phyloP scores from a whole-genome alignment of 108 stramenopile genomes.

The Pseudonitzschia pungens region DNA sequence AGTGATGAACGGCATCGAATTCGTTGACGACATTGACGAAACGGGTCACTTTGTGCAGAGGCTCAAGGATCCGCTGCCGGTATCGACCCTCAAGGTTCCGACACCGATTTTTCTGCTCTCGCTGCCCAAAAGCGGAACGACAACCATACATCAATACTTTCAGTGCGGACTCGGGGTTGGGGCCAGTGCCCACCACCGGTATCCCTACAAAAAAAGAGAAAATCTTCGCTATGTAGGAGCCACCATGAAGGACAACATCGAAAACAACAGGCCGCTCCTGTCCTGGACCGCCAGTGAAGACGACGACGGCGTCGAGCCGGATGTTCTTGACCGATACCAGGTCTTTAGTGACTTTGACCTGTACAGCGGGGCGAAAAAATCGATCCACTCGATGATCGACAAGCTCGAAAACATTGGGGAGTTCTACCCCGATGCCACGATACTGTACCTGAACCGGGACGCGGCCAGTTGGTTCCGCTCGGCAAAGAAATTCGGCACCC shows the following conservation, averaged over 20 bases:
- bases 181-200: neutral
- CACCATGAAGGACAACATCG: neutral
- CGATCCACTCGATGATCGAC: neutral
- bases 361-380: neutral
- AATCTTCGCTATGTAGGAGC: neutral
- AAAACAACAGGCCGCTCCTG: neutral
- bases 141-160: constrained; percentile 17
- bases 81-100: constrained; percentile 13
- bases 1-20: neutral
- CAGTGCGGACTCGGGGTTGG: constrained; percentile 18
- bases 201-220: neutral
- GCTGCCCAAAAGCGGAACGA: constrained; percentile 19
- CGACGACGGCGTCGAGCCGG: neutral
- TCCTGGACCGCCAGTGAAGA: neutral
- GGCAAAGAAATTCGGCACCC: neutral
- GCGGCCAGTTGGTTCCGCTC: neutral
- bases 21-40: constrained; percentile 8
- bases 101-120: constrained; percentile 20
- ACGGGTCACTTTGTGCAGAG: neutral
- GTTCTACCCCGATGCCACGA: constrained; percentile 2
- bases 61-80: neutral
- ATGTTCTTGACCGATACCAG: neutral
- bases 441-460: neutral
- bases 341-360: constrained; percentile 4
- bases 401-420: neutral